Conservation (phyloP, 306 rosid genomes). For the Casuarina glauca region DNA sequence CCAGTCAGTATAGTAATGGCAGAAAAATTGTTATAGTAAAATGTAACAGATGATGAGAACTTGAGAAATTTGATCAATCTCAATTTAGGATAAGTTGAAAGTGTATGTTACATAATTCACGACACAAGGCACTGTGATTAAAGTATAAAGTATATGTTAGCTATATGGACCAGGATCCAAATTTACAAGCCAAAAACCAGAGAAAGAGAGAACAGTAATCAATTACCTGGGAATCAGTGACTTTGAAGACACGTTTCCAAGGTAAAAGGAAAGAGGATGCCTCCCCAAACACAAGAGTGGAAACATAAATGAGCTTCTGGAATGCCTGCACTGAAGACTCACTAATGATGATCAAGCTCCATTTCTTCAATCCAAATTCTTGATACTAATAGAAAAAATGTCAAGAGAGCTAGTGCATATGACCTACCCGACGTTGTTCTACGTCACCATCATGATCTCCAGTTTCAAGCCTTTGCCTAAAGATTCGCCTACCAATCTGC, state of each 20-base stretch:
- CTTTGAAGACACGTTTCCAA: slow-evolving; percentile 94
- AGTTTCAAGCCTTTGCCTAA: slow-evolving; percentile 92
- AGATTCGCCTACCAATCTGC: slow-evolving; percentile 85
- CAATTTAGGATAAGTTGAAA: background rate
- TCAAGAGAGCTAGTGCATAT: slow-evolving; percentile 24
- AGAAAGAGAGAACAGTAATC: slow-evolving; percentile 11
- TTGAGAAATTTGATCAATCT: background rate
- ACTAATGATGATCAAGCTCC: slow-evolving; percentile 75
- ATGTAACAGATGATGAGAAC: background rate
- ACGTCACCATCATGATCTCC: slow-evolving; percentile 82
- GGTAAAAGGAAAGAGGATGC: slow-evolving; percentile 95
- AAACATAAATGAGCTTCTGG: slow-evolving; percentile 95
- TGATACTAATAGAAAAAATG: background rate
- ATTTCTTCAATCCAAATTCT: slow-evolving; percentile 24
- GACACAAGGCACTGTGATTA: slow-evolving; percentile 7
- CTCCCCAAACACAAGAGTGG: slow-evolving; percentile 93
- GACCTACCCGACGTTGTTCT: slow-evolving; percentile 92
- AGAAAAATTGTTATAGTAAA: background rate
- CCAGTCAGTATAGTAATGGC: slow-evolving; percentile 24
- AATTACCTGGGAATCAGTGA: slow-evolving; percentile 91
- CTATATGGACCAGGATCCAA: background rate
- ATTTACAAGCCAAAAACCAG: background rate
- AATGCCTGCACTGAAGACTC: slow-evolving; percentile 98
- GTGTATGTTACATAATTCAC: background rate
- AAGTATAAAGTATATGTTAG: background rate